phyloP scores from a whole-genome alignment of 768 basidiomycete genomes.

The Auricularia sp. region DNA sequence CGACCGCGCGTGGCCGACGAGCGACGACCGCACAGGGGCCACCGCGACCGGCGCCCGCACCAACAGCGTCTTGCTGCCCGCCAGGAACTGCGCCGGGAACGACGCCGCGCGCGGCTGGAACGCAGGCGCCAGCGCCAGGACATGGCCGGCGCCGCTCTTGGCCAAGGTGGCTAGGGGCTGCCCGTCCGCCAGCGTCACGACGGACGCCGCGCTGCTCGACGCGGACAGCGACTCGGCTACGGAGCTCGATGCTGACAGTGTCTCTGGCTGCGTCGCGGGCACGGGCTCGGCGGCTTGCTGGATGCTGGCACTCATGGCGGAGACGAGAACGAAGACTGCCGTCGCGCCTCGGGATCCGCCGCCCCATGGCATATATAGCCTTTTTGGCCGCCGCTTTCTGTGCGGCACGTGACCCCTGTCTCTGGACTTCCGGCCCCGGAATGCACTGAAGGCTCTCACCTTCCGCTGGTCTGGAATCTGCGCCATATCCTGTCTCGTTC shows the following conservation, averaged over 20 bases:
- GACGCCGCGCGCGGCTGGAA: neutral
- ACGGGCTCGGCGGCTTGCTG: no score
- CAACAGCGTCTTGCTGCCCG: neutral
- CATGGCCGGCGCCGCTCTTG: neutral
- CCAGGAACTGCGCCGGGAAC: neutral
- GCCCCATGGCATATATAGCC: no score
- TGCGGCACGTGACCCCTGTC: no score
- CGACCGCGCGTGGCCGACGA: neutral
- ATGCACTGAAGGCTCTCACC: no score
- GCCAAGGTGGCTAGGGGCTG: neutral
- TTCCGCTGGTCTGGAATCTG: no score
- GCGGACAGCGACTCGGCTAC: neutral
- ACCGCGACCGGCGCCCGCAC: neutral
- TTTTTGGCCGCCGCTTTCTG: no score
- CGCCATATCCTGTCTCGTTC: no score
- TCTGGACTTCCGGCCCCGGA: no score
- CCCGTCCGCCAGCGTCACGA: neutral
- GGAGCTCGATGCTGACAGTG: neutral
- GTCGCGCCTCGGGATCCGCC: no score
- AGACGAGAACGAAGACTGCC: no score
- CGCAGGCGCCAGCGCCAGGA: neutral
- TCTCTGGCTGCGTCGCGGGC: no score
- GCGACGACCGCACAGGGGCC: neutral
- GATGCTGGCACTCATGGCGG: no score
- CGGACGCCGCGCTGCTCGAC: neutral